phyloP scores from a whole-genome alignment of 345 rosid genomes.

The Viola odorata region DNA sequence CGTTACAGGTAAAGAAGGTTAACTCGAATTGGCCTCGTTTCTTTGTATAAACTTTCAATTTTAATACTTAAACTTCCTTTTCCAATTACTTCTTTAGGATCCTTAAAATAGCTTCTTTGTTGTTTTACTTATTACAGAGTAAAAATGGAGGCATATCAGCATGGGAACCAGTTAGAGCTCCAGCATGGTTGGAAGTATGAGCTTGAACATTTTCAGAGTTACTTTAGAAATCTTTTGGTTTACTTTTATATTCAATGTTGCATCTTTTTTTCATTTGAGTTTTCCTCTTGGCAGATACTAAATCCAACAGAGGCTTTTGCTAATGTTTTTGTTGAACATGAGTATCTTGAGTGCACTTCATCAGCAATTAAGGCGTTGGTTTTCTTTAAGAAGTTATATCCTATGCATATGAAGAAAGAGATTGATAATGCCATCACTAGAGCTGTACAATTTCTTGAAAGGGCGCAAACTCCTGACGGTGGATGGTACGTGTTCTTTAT shows the following conservation, averaged over 20 bases:
- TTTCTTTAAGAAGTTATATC: slow-evolving; percentile 39
- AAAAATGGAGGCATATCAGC: slow-evolving; percentile 48
- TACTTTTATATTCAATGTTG: not conserved
- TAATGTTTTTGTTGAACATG: slow-evolving; percentile 38
- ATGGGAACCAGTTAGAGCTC: slow-evolving; percentile 53
- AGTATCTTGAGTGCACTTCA: slow-evolving; percentile 43
- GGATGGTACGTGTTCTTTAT: slow-evolving; percentile 32
- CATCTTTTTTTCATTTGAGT: not conserved
- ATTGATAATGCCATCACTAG: slow-evolving; percentile 33
- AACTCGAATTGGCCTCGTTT: not conserved
- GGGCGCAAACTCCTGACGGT: slow-evolving; percentile 44
- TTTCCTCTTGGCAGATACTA: slow-evolving; percentile 26
- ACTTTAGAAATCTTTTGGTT: not conserved
- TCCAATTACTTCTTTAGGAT: not conserved
- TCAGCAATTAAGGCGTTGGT: slow-evolving; percentile 35
- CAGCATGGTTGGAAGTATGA: slow-evolving; percentile 45
- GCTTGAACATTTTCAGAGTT: not conserved
- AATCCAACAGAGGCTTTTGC: slow-evolving; percentile 53
- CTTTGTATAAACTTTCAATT: not conserved
- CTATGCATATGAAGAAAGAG: slow-evolving; percentile 39
- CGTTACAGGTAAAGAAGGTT: slow-evolving; percentile 36
- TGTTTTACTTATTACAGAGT: slow-evolving; percentile 25
- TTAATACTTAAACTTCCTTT: not conserved
- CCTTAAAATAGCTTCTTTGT: not conserved
- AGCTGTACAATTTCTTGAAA: slow-evolving; percentile 27